Conservation (phyloP, 805 yeast species). For the Wickerhamiella azymoides region DNA sequence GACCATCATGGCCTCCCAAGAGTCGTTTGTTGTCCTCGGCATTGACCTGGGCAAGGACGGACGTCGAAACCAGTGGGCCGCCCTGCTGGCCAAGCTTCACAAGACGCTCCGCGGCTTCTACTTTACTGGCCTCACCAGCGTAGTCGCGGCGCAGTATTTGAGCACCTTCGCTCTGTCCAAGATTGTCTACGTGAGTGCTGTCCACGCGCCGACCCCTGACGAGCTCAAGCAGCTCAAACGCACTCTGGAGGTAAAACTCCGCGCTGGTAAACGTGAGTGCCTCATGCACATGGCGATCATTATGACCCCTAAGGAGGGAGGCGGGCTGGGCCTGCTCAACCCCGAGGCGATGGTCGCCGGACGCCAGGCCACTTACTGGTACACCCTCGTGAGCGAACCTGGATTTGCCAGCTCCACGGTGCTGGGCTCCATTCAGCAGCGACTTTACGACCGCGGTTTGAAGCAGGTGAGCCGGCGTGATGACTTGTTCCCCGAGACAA, state of each 20-base stretch:
- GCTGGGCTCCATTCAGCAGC: neutral
- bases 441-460: neutral
- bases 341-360: neutral
- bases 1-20: no score
- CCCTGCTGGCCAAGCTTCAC: neutral
- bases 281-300: no score
- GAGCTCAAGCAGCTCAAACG: no score
- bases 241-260: no score
- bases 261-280: no score
- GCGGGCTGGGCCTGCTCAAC: slow-evolving; percentile 1
- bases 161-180: neutral
- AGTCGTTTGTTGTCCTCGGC: neutral
- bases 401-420: neutral
- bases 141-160: neutral
- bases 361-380: neutral
- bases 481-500: no score
- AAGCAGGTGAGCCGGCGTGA: no score
- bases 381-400: neutral
- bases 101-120: neutral
- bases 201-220: neutral
- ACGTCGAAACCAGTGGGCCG: neutral
- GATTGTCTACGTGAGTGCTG: neutral
- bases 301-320: neutral
- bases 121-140: neutral
- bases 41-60: neutral